Evolutionary conservation across 805 yeast species (phyloP), one percentile per base, ranked within the genome.

Genomic region (Teunomyces funiuensis): DNA sequence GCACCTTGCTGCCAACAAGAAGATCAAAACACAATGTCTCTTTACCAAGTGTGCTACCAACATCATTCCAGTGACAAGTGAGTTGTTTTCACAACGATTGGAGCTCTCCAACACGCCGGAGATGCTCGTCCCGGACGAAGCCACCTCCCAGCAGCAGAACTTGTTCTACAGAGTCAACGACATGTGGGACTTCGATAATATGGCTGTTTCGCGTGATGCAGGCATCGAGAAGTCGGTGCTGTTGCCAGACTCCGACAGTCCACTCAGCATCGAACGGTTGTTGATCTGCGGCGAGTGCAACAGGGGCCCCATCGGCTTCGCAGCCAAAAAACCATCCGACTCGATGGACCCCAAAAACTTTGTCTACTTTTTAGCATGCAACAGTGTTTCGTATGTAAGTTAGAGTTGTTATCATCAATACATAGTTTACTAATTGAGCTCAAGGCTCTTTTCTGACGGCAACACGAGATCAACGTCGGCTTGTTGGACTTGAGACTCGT

Each of bases 171-270:
- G 65, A 20, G 64, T 83, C 1, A 53, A 62, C 2, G 87, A 83
- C 52, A 79, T 82, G 40, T 85, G 93, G 93, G 85, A 79, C 47
- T 85, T 85, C 51, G 90, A 85, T 47, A 85, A 85, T 52, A 76
- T 85, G 34, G 90, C 88, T 1, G 91, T 85, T 2, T 83, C 89
- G 1, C 73, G 73, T 43, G 57, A 54, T 3, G 26, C 37, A 7
- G 23, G 23, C 6, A 31, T 31, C 6, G 23, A 19, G n/a, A 31
- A 15, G n/a, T 6, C 25, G 4, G 26, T 39, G 7, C 6, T n/a
- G 15, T 14, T 43, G 18, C 48, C 52, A 1, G 53, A 49, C 8
- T 41, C 55, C 10, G 44, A 52, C 6, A 39, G 40, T 5, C 38
- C 46, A 18, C 53, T 66, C 10, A 61, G 63, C 18, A 60, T 83